Evolutionary conservation across 73 alveolate species (phyloP).

Genomic region (Symbiodinium natans): DNA sequence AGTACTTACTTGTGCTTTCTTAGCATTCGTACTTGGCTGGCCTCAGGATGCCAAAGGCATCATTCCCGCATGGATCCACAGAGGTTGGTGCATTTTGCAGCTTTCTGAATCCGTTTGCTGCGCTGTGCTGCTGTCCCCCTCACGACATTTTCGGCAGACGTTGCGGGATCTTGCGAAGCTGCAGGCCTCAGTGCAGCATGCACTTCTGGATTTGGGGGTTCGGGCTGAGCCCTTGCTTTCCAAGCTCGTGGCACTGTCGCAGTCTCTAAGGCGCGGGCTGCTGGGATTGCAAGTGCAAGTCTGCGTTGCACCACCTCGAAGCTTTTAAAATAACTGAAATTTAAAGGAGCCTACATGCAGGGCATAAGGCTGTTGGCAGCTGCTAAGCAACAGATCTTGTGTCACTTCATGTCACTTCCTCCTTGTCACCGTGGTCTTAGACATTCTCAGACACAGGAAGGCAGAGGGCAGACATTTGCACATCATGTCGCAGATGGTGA

Average conservation of each 20-base stretch:
- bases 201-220: slow-evolving; percentile 2
- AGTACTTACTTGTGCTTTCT: no score
- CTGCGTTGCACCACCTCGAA: not conserved
- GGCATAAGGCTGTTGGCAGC: no score
- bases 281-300: no score
- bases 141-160: not conserved
- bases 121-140: not conserved
- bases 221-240: slow-evolving; percentile 45
- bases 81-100: not conserved
- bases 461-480: no score
- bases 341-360: no score
- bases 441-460: no score
- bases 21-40: no score
- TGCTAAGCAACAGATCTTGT: no score
- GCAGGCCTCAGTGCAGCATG: slow-evolving; percentile 46
- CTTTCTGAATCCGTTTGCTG: not conserved
- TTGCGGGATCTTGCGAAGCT: not conserved
- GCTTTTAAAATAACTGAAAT: no score
- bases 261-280: slow-evolving; percentile 21
- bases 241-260: slow-evolving; percentile 53
- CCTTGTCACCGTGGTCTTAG: no score
- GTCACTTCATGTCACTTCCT: no score
- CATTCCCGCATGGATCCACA: slow-evolving; percentile 39
- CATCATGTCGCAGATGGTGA: no score
- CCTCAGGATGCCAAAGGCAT: not conserved